These are phyloP conservation scores for Clavariopsis aquatica DNA, from an alignment of 495 filamentous ascomycete species.

Conservation along the genomic window DNA sequence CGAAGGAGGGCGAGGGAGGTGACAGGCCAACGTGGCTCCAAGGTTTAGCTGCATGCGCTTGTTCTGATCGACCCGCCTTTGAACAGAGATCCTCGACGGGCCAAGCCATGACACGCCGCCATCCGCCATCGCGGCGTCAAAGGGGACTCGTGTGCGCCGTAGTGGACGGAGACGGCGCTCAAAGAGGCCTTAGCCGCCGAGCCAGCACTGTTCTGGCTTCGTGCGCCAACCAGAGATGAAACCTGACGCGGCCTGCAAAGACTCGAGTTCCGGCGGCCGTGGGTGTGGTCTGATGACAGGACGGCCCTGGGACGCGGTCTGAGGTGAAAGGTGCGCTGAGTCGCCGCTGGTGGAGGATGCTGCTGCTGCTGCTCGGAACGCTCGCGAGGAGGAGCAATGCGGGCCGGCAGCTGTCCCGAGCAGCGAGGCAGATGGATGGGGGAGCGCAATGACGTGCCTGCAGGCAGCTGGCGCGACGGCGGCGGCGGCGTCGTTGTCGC, in stretches of 20 bases:
- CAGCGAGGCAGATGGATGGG: constrained; percentile 9
- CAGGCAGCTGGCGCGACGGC: background rate
- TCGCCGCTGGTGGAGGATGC: background rate
- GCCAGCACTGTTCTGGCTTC: constrained; percentile 10
- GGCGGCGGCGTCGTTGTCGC: background rate
- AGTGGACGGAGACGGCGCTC: constrained; percentile 22
- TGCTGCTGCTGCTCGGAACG: background rate
- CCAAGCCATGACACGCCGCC: constrained; percentile 36
- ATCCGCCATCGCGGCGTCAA: constrained; percentile 31
- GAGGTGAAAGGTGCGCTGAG: background rate
- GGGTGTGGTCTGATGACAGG: background rate
- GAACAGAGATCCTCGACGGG: constrained; percentile 33
- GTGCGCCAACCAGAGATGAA: constrained; percentile 31
- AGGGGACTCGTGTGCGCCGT: constrained; percentile 16
- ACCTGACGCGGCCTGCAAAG: constrained; percentile 12
- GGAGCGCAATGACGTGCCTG: constrained; percentile 11
- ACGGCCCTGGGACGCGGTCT: background rate
- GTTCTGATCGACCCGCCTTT: constrained; percentile 39
- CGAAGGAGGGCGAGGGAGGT: background rate
- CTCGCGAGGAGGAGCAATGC: background rate
- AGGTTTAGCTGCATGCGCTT: constrained; percentile 38
- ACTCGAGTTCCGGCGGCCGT: constrained; percentile 3
- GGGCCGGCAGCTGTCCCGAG: constrained; percentile 5
- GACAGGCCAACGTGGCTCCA: constrained; percentile 41
- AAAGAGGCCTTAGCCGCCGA: constrained; percentile 22